Evolutionary conservation across 805 yeast species (phyloP).

Genomic region (Candida namnaoensis): DNA sequence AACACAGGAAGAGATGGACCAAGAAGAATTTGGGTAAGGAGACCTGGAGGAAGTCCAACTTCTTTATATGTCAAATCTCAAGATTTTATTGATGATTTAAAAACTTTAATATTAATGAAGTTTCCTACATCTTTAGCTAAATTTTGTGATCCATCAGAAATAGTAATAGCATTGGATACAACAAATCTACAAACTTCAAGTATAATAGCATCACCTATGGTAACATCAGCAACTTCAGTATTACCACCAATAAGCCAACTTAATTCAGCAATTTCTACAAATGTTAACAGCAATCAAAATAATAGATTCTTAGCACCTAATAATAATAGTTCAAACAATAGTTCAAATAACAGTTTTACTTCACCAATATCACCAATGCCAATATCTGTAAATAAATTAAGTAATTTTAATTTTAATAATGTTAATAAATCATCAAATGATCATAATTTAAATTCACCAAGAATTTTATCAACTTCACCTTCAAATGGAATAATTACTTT

Average conservation of each 20-base stretch:
- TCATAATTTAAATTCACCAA: too few species aligned
- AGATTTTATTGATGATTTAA: conserved; percentile 79
- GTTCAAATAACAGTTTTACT: too few species aligned
- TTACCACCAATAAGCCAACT: too few species aligned
- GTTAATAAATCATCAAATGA: too few species aligned
- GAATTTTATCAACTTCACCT: neutral
- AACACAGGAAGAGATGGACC: conserved; percentile 7
- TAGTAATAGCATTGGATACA: conserved; percentile 25
- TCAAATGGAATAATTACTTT: conserved; percentile 14
- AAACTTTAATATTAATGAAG: conserved; percentile 50
- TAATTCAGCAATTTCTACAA: too few species aligned
- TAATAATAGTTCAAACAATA: too few species aligned
- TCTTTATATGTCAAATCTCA: conserved; percentile 49
- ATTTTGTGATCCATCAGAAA: conserved; percentile 61
- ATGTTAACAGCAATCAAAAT: too few species aligned
- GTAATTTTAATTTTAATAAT: too few species aligned
- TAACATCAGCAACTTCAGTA: neutral
- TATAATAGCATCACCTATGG: neutral
- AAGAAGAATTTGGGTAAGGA: conserved; percentile 48
- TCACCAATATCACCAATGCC: conserved; percentile 3
- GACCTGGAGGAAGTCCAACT: conserved; percentile 52
- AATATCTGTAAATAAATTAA: too few species aligned
- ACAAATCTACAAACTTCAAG: neutral
- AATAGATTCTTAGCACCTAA: too few species aligned
- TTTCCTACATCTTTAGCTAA: conserved; percentile 61